Base-by-base conservation (phyloP, 2,329 filamentous ascomycete species). In the Fusarium pininemorale region DNA sequence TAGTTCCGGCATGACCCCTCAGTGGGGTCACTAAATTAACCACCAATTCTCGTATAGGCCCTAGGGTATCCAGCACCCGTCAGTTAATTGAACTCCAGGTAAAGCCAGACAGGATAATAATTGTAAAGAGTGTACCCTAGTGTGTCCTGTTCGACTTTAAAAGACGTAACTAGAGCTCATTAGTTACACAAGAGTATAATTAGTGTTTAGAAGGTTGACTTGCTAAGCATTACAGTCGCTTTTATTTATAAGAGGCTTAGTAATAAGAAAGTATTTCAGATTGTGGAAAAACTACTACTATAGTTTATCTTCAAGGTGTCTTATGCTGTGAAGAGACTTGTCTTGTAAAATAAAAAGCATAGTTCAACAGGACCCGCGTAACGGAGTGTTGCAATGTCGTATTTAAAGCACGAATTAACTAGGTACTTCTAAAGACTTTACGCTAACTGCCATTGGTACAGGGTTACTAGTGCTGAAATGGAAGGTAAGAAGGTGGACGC, bases 371-470 rank as follows among this genome's bases (percentile, higher is more conserved):
- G 15, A 50, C 30, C 13, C 15, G 20, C 28, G 28, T 30, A 16
- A 32, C 15, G 20, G 22, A 50, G 7, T 32, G 28, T 18, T 30
- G 13, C 11, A 30, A 50, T n/a, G 15, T 18, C 15, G 15, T 32
- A n/a, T 32, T 50, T 2, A 10, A 50, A 50, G 22, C 47, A 50
- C 11, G 22, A 50, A 32, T 18, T 24, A 2, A 14, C 22, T 24
- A 3, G 15, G 22, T 15, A 12, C 3, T 16, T 3, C 20, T 0
- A 4, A n/a, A 30, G 26, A 16, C 26, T n/a, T 7, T 6, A 5
- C 20, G 6, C 14, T 0, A 12, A 30, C 22, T 30, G 14, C 28
- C 15, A 22, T 16, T 1, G 15, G 2, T 32, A 32, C 15, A 16
- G 15, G 15, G 15, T 1, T 50, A 9, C 47, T 51, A 51, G 28